Base-by-base conservation (phyloP, 139 green algal genomes). In the Chlorella sorokiniana region DNA sequence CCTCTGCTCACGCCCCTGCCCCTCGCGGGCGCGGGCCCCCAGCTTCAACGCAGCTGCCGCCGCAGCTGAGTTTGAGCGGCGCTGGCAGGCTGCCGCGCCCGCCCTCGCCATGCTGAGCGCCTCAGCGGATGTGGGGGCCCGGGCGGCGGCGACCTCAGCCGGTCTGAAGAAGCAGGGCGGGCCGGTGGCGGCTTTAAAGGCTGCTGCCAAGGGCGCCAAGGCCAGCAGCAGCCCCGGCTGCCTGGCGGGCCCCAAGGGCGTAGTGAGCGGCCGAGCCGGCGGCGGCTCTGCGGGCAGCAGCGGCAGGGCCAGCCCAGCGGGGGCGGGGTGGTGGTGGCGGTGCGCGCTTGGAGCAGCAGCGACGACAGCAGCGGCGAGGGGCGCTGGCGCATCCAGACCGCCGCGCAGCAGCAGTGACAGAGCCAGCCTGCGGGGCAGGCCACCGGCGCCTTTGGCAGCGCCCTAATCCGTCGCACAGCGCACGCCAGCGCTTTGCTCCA, bases 311-410 rank as follows among this genome's bases (percentile, higher is more conserved):
- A 71, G 59, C 75, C 75, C 75, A 0, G 59, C 29, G 1, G 75
- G 52, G 48, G 52, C 29, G 40, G 31, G 14, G 75, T 81, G 18
- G 75, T 81, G 35, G 75, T 81, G n/a, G 75, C 75, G 7, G 75
- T 81, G 18, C 40, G 75, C 4, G 75, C 75, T 37, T 81, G 62
- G 38, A 37, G 20, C 11, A 65, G 29, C 16, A 69, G 37, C 27
- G 73, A 79, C 16, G 73, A 79, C 27, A 37, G 33, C 6, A 54
- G 52, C 14, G 27, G 25, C 14, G 73, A 33, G 5, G 70, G 37
- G n/a, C 27, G 70, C 44, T 79, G 73, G 73, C 38, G 42, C 33
- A 79, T 79, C 73, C 70, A 77, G n/a, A 18, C 70, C 0, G 70
- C 70, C 33, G 8, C 31, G 3, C 65, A 72, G 65, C 20, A 20